Evolutionary conservation across 805 yeast genomes (phyloP), one percentile per base, ranked within the genome.

Genomic region (Schwanniomyces sp.): DNA sequence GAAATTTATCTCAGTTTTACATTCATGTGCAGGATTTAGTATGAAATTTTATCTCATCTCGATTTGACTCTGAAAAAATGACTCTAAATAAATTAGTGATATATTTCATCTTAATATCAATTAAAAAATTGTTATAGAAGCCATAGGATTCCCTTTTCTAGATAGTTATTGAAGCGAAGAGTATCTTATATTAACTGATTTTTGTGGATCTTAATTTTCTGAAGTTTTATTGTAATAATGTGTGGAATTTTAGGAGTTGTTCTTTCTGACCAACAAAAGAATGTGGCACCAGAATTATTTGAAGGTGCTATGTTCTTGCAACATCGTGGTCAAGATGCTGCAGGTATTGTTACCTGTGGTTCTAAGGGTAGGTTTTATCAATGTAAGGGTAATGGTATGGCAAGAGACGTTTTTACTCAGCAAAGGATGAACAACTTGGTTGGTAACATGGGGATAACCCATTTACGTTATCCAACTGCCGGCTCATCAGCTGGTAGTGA

Each of bases 311-410:
- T 91, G 72, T 92, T 86, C 66, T 75, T 94, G 52, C 99, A 94
- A 66, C 99, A 94, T 64, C 81, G 99, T 63, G 99, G 99, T 40
- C 99, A 94, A 73, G 99, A 94, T 67, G 99, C 99, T 9, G 97
- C 97, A n/a, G 99, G 99, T 53, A 92, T 94, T 46, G 94, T 90
- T 21, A 94, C 99, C 7, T 90, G 97, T 66, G 98, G 97, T 46
- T 76, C 86, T 40, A 84, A 92, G 52, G 99, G 98, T 54, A 80
- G 99, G 50, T 80, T 94, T 49, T 91, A 89, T 72, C 98, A 92
- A 72, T 94, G 99, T 69, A 94, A 94, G 73, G 99, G 99, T 59
- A 92, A 91, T 67, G 99, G 99, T 55, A 89, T 94, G 96, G 98
- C 96, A 49, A 81, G 95, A 60, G 99, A 94, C 63, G 99, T 94